These are phyloP conservation scores for Clavispora vitiphila DNA, from an alignment of 805 yeast genomes.

Conservation along the genomic window DNA sequence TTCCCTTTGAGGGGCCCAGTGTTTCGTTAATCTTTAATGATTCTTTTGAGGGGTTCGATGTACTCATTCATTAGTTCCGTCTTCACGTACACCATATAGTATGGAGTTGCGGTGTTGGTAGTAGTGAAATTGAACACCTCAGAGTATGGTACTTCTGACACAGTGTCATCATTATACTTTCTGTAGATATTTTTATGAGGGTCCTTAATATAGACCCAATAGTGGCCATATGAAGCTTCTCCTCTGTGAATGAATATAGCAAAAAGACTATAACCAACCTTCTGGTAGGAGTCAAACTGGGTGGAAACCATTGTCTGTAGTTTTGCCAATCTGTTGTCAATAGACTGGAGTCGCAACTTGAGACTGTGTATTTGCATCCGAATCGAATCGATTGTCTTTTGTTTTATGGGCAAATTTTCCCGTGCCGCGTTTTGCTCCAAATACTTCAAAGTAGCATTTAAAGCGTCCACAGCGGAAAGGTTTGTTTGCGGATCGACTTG, in stretches of 20 bases:
- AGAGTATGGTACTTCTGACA: slow-evolving; percentile 65
- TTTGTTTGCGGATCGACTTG: slow-evolving; percentile 35
- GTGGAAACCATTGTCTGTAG: slow-evolving; percentile 47
- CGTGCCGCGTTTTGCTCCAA: slow-evolving; percentile 39
- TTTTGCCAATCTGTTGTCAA: slow-evolving; percentile 38
- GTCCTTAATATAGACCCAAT: slow-evolving; percentile 92
- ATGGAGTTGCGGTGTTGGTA: slow-evolving; percentile 88
- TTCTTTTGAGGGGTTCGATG: slow-evolving; percentile 63
- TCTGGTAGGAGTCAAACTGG: slow-evolving; percentile 59
- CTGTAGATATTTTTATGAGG: slow-evolving; percentile 62
- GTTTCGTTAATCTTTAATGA: slow-evolving; percentile 12
- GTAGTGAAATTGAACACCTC: slow-evolving; percentile 65
- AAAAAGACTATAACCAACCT: slow-evolving; percentile 75
- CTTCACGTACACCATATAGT: slow-evolving; percentile 78
- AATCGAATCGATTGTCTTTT: slow-evolving; percentile 45
- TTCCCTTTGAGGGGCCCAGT: no score
- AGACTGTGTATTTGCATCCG: slow-evolving; percentile 43
- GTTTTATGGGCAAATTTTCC: slow-evolving; percentile 32
- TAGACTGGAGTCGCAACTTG: slow-evolving; percentile 38
- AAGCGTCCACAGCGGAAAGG: slow-evolving; percentile 33
- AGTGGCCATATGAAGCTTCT: slow-evolving; percentile 93
- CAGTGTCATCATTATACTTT: slow-evolving; percentile 92
- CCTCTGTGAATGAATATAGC: slow-evolving; percentile 95
- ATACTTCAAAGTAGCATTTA: slow-evolving; percentile 54
- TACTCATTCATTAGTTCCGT: slow-evolving; percentile 49